Base-by-base conservation (phyloP, 2,329 filamentous ascomycete species). In the Talaromyces sp. region DNA sequence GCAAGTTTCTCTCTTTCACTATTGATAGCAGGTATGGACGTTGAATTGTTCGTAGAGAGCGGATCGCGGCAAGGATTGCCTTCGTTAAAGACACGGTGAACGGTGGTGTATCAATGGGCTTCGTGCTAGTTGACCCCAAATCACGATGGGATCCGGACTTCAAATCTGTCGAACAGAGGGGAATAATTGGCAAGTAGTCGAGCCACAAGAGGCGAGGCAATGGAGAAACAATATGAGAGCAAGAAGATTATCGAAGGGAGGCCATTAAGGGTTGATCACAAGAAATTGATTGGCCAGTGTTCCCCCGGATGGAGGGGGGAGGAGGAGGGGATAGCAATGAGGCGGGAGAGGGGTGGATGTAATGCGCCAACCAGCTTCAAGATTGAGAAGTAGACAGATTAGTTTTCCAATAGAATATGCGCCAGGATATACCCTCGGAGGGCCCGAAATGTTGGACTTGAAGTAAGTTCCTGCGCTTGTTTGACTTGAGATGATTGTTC, bases 271-370 rank as follows among this genome's bases (percentile, higher is more conserved):
- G 39, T 27, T 56, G 52, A 57, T 37, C 52, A 57, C 31, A 19
- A 57, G 25, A 7, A 25, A 43, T 17, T 57, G 52, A 63, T 63
- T 63, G 61, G 52, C 43, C 50, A 37, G 52, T 47, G 27, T 49
- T 57, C 27, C 27, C 50, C 49, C 61, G 19, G 49, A 57, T 56
- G 43, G 59, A 33, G 41, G 19, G 35, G 54, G 25, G 33, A 17
- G 25, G 43, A 10, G 25, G 61, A 45, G 22, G 65, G 62, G 52
- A 66, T 66, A 56, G 68, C 66, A 43, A 58, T 17, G 56, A 58
- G 35, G 35, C 56, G 56, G 56, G 35, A 58, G 56, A 59, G 35
- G 56, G 56, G 56, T 41, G 39, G 56, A 45, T 59, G 37, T 27
- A 45, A 45, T 45, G 25, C 22, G 19, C 56, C 56, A 59, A 45